These are phyloP conservation scores for Raphanus raphanistrum DNA, from an alignment of 345 rosid species.

Conservation along the genomic window DNA sequence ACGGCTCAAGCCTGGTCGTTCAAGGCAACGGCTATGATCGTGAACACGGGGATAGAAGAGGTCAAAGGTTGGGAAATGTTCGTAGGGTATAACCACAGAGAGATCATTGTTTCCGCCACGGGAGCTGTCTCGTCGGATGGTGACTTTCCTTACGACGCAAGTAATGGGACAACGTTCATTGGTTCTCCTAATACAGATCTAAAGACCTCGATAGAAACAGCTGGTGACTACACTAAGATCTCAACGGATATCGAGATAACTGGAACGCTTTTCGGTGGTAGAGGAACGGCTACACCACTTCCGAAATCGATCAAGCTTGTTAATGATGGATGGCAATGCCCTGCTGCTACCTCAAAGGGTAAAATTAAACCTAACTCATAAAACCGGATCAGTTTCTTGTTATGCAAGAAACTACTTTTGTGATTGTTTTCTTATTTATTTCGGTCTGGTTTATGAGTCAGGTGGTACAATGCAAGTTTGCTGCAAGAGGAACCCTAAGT, in stretches of 20 bases:
- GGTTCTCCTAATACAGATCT: slow-evolving; percentile 63
- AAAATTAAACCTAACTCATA: neutral
- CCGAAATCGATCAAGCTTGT: slow-evolving; percentile 62
- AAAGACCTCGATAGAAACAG: slow-evolving; percentile 75
- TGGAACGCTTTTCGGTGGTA: slow-evolving; percentile 82
- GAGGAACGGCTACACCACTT: slow-evolving; percentile 58
- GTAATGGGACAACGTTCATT: slow-evolving; percentile 68
- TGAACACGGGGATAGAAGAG: slow-evolving; percentile 66
- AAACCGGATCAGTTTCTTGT: neutral
- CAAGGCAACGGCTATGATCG: slow-evolving; percentile 54
- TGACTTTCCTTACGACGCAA: slow-evolving; percentile 62
- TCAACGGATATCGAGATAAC: slow-evolving; percentile 52
- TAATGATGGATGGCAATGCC: slow-evolving; percentile 74
- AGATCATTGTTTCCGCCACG: slow-evolving; percentile 58
- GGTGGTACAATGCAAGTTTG: slow-evolving; percentile 71
- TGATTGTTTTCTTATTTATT: neutral
- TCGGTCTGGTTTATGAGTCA: slow-evolving; percentile 21
- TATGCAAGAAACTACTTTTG: neutral
- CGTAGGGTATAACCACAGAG: slow-evolving; percentile 62
- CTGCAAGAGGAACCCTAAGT: slow-evolving; percentile 68
- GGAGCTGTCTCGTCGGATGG: slow-evolving; percentile 60
- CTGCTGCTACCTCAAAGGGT: slow-evolving; percentile 57
- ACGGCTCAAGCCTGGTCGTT: slow-evolving; percentile 92
- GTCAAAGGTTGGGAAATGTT: slow-evolving; percentile 75
- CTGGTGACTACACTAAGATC: slow-evolving; percentile 69